A percentile compares a stretch with the other conserved stretches of the same genome.
phyloP scores from a whole-genome alignment of 169 alveolate species.

The Plasmodium fragile region DNA sequence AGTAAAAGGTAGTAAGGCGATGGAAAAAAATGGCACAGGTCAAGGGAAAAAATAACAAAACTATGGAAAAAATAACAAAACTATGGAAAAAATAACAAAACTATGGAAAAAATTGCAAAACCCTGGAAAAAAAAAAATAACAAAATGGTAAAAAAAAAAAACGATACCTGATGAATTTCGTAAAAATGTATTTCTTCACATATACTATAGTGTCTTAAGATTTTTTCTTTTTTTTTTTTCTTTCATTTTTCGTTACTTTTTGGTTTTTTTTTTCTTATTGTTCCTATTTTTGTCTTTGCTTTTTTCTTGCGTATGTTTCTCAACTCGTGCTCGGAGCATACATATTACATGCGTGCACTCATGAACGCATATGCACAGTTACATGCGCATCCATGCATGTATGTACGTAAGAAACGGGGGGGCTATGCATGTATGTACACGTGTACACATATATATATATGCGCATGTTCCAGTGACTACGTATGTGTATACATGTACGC shows the following conservation, averaged over 20 bases:
- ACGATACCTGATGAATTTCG: not conserved
- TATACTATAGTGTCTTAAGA: constrained; percentile 36
- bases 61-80: not conserved
- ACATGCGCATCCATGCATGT: not conserved
- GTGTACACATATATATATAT: not conserved
- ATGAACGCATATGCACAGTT: constrained; percentile 12
- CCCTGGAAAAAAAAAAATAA: not conserved
- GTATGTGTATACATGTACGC: not conserved
- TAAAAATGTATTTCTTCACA: constrained; percentile 32
- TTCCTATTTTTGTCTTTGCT: not conserved
- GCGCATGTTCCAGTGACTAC: not conserved
- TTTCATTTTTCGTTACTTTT: not conserved
- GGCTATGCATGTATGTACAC: not conserved
- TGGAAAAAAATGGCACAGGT: no score
- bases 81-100: constrained; percentile 3
- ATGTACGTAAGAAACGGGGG: not conserved
- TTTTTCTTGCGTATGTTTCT: not conserved
- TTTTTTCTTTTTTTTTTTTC: not conserved
- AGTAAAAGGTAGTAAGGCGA: not conserved
- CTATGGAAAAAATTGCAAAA: not conserved
- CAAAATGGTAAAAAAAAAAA: constrained; percentile 12
- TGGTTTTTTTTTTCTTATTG: constrained; percentile 4
- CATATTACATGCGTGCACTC: not conserved
- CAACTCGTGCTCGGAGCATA: not conserved
- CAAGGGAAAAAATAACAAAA: no score